phyloP scores from a whole-genome alignment of 1,139 yeast genomes.

The Zygosaccharomyces sapae region DNA sequence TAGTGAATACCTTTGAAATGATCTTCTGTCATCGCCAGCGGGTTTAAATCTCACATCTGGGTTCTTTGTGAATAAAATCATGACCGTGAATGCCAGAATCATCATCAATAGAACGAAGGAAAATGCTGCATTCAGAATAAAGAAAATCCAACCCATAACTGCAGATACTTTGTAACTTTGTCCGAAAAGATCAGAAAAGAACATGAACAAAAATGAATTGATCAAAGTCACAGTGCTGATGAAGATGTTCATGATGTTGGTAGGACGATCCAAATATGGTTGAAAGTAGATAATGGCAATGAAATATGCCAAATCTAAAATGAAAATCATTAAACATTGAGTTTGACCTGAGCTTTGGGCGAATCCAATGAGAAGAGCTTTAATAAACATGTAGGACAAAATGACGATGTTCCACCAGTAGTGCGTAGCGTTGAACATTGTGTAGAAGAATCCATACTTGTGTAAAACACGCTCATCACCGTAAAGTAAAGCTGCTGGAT shows the following conservation, averaged over 20 bases:
- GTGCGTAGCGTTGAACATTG: constrained; percentile 71
- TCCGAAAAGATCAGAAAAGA: constrained; percentile 68
- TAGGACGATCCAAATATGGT: constrained; percentile 70
- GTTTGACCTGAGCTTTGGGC: constrained; percentile 68
- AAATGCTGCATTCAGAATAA: constrained; percentile 72
- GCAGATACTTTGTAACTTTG: constrained; percentile 65
- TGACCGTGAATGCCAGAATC: constrained; percentile 53
- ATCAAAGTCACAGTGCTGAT: constrained; percentile 61
- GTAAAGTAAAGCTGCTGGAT: constrained; percentile 74
- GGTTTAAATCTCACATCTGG: constrained; percentile 83
- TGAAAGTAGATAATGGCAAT: constrained; percentile 51
- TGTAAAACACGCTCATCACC: constrained; percentile 62
- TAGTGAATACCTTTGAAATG: constrained; percentile 62
- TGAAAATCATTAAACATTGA: constrained; percentile 61
- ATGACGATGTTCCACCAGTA: constrained; percentile 73
- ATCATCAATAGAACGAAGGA: constrained; percentile 59
- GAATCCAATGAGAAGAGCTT: constrained; percentile 61
- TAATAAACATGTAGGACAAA: constrained; percentile 51
- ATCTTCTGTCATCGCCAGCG: constrained; percentile 77
- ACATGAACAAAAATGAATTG: constrained; percentile 68
- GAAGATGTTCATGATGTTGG: constrained; percentile 61
- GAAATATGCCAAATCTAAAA: constrained; percentile 61
- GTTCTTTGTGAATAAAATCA: constrained; percentile 62
- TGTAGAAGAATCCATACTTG: constrained; percentile 73
- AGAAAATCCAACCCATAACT: constrained; percentile 78